Conservation (phyloP, 2,329 filamentous ascomycete species). For the Didymella sp. region DNA sequence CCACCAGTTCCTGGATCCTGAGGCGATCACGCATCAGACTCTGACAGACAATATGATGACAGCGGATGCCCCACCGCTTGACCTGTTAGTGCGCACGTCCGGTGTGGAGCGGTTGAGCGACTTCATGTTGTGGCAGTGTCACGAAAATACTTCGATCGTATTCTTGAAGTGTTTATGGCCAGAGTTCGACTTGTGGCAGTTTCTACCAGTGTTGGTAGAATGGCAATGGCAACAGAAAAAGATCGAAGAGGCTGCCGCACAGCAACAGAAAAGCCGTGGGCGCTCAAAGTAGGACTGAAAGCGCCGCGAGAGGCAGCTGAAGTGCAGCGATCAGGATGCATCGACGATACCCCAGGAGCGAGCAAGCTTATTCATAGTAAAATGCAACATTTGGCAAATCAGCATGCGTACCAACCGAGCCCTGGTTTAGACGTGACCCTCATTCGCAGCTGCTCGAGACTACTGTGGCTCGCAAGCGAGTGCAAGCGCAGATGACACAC, state of each 20-base stretch:
- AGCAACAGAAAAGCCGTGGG: slow-evolving; percentile 42
- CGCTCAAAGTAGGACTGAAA: slow-evolving; percentile 37
- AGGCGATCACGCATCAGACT: slow-evolving; percentile 83
- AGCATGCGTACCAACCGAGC: slow-evolving; percentile 14
- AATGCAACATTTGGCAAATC: slow-evolving; percentile 22
- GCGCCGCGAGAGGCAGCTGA: slow-evolving; percentile 2
- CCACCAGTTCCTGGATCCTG: slow-evolving; percentile 69
- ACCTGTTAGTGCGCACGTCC: slow-evolving; percentile 89
- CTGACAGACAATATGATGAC: slow-evolving; percentile 90
- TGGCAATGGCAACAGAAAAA: slow-evolving; percentile 73
- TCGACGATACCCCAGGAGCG: slow-evolving; percentile 37
- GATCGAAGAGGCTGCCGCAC: slow-evolving; percentile 46
- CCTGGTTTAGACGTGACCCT: neutral
- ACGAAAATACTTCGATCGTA: slow-evolving; percentile 89
- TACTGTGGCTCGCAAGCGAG: slow-evolving; percentile 8
- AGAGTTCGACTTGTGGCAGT: slow-evolving; percentile 92
- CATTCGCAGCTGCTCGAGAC: neutral
- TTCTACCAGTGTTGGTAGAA: slow-evolving; percentile 88
- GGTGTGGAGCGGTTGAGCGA: slow-evolving; percentile 92
- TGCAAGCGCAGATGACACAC: slow-evolving; percentile 11
- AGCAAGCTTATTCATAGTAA: slow-evolving; percentile 31
- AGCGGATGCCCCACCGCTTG: slow-evolving; percentile 81
- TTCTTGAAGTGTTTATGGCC: slow-evolving; percentile 95
- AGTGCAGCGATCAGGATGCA: slow-evolving; percentile 19
- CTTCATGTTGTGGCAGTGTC: slow-evolving; percentile 99